Percentiles rank a stretch among this genome's conserved stretches.
Conservation (phyloP, 192 early-diverging fungal genomes). For the Coemansia sp. region DNA sequence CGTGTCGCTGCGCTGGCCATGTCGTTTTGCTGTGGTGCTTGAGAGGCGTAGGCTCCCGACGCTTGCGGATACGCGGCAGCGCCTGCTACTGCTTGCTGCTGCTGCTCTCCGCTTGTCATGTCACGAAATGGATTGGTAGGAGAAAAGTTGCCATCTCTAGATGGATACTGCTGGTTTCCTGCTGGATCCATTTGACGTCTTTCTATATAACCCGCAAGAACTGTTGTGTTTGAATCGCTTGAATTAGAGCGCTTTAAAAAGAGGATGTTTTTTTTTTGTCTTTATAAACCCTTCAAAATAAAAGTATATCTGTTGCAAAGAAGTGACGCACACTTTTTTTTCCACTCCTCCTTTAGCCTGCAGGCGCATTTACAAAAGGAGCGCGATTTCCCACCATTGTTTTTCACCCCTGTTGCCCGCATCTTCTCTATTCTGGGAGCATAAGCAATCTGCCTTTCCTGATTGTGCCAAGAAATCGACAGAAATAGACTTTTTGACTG, state of each 20-base stretch:
- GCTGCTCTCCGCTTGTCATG: conserved; percentile 12
- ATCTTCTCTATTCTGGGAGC: no score
- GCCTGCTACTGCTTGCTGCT: conserved; percentile 8
- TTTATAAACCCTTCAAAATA: neutral
- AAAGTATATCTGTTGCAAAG: neutral
- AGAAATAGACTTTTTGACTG: no score
- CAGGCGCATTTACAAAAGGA: no score
- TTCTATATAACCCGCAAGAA: neutral
- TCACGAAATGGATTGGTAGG: conserved; percentile 49
- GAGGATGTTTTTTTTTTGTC: neutral
- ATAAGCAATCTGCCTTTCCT: no score
- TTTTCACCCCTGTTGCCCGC: no score
- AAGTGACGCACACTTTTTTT: conserved; percentile 4
- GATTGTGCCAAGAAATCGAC: no score
- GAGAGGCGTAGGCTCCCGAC: conserved; percentile 5
- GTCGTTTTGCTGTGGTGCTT: conserved; percentile 11
- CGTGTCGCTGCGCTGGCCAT: conserved; percentile 25
- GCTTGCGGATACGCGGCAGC: conserved; percentile 7
- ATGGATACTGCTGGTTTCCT: conserved; percentile 18
- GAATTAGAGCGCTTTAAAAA: neutral
- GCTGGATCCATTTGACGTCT: conserved; percentile 12
- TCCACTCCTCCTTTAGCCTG: conserved; percentile 1
- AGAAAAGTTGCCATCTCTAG: conserved; percentile 27
- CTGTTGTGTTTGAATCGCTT: conserved; percentile 1
- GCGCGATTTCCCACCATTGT: no score